A percentile compares a stretch with the other conserved stretches of the same genome.
These are phyloP conservation scores for Russula virescens DNA, from an alignment of 768 basidiomycete genomes.

Conservation along the genomic window DNA sequence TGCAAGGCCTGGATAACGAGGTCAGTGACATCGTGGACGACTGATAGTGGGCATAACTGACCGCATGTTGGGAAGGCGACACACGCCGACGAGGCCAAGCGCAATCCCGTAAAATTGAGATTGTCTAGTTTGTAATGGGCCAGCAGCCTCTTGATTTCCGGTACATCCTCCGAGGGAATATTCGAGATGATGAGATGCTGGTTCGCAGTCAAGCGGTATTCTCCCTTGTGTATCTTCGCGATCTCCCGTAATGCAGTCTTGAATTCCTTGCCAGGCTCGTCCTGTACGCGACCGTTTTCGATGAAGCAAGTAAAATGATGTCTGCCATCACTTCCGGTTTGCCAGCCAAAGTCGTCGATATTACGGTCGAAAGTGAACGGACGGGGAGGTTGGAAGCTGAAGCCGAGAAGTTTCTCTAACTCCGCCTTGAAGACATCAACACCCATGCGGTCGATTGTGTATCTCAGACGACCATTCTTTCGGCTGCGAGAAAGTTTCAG, in stretches of 20 bases:
- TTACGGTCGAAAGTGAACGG: conserved; percentile 82
- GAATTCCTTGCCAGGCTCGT: conserved; percentile 85
- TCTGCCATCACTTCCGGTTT: conserved; percentile 76
- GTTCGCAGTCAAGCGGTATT: conserved; percentile 90
- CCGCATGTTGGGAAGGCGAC: conserved; percentile 97
- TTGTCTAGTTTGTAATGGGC: conserved; percentile 89
- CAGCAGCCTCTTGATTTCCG: conserved; percentile 71
- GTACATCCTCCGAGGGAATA: conserved; percentile 64
- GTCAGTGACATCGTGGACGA: background rate
- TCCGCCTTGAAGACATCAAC: conserved; percentile 83
- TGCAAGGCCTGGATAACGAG: conserved; percentile 45
- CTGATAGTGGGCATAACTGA: conserved; percentile 25
- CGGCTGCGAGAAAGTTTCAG: conserved; percentile 31
- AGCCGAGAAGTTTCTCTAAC: conserved; percentile 86
- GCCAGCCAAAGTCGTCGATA: conserved; percentile 94
- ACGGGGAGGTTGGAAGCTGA: conserved; percentile 63
- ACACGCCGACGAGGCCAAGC: conserved; percentile 90
- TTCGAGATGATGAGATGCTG: conserved; percentile 91
- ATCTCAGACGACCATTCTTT: conserved; percentile 86
- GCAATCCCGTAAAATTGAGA: conserved; percentile 66
- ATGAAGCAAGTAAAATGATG: conserved; percentile 93
- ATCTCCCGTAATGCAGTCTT: conserved; percentile 91
- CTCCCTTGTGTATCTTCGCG: conserved; percentile 89
- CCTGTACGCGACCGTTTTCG: conserved; percentile 97
- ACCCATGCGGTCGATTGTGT: conserved; percentile 95